Percentiles rank a stretch among this genome's conserved stretches.
phyloP scores from a whole-genome alignment of 306 rosid genomes.

The Quercus agrifolia region DNA sequence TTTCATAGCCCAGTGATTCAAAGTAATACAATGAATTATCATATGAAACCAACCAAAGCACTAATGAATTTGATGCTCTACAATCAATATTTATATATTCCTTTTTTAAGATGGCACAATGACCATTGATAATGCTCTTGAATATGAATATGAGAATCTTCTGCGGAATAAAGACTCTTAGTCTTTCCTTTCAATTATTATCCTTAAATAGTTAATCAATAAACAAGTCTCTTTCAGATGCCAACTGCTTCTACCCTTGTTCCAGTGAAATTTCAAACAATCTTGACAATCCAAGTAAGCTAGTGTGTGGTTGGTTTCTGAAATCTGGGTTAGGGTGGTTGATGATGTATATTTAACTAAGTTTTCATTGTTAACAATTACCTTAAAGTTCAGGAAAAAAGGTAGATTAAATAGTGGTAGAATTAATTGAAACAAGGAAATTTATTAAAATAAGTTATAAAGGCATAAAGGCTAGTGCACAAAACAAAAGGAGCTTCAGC shows the following conservation, averaged over 20 bases:
- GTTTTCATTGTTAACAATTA: neutral
- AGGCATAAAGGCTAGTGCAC: neutral
- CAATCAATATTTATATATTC: neutral
- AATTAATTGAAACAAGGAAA: neutral
- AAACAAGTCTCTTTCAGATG: constrained; percentile 1
- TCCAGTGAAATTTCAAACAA: neutral
- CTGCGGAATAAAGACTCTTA: neutral
- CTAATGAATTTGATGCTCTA: neutral
- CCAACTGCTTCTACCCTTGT: neutral
- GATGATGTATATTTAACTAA: neutral
- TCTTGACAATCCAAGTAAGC: neutral
- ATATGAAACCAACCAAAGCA: neutral
- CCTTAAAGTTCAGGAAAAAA: neutral
- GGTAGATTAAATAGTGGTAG: neutral
- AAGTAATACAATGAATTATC: neutral
- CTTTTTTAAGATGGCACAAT: neutral
- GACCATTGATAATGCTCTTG: neutral
- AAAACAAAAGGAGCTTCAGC: neutral
- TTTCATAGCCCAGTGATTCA: neutral
- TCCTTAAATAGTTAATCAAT: neutral
- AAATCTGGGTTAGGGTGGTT: neutral
- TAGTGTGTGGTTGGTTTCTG: neutral
- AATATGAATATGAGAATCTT: neutral
- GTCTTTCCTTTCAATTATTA: neutral
- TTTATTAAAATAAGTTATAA: neutral